Conservation (phyloP, 257 asterid genomes). For the Nemophila menziesii region DNA sequence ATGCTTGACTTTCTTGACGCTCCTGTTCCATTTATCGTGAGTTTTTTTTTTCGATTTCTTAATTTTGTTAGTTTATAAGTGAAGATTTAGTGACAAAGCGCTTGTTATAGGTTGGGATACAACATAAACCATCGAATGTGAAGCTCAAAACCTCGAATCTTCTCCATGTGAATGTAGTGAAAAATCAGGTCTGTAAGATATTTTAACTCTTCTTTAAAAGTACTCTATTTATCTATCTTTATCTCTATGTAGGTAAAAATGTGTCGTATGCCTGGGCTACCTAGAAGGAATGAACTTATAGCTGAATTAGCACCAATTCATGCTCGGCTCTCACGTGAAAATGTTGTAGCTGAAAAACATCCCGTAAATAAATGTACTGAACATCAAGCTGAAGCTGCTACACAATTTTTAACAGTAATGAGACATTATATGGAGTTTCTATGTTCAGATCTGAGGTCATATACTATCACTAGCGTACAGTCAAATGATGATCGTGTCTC, state of each 20-base stretch:
- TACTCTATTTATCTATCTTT: background rate
- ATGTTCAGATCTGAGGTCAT: slow-evolving; percentile 68
- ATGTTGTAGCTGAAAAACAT: slow-evolving; percentile 38
- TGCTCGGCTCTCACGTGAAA: slow-evolving; percentile 40
- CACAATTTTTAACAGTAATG: slow-evolving; percentile 43
- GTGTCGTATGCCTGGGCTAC: slow-evolving; percentile 65
- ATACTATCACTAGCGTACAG: slow-evolving; percentile 75
- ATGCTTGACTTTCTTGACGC: slow-evolving; percentile 96
- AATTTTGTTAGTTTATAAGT: background rate
- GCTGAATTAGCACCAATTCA: slow-evolving; percentile 59
- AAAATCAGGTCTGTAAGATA: slow-evolving; percentile 49
- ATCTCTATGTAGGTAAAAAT: slow-evolving; percentile 42
- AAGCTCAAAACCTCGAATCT: slow-evolving; percentile 52
- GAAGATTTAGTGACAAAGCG: background rate
- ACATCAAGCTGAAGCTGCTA: slow-evolving; percentile 77
- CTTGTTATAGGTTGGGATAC: slow-evolving; percentile 68
- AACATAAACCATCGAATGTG: slow-evolving; percentile 44
- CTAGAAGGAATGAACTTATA: slow-evolving; percentile 47
- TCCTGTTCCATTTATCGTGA: slow-evolving; percentile 94
- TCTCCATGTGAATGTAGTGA: slow-evolving; percentile 44
- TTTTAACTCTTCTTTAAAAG: background rate
- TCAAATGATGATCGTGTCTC: slow-evolving; percentile 74
- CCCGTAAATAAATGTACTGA: slow-evolving; percentile 76
- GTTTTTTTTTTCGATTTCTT: slow-evolving; percentile 16
- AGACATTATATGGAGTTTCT: slow-evolving; percentile 62